Evolutionary conservation across 2,329 filamentous ascomycete species (phyloP), one percentile per base, ranked within the genome.

Genomic region (Phaeophleospora eucalypticola): DNA sequence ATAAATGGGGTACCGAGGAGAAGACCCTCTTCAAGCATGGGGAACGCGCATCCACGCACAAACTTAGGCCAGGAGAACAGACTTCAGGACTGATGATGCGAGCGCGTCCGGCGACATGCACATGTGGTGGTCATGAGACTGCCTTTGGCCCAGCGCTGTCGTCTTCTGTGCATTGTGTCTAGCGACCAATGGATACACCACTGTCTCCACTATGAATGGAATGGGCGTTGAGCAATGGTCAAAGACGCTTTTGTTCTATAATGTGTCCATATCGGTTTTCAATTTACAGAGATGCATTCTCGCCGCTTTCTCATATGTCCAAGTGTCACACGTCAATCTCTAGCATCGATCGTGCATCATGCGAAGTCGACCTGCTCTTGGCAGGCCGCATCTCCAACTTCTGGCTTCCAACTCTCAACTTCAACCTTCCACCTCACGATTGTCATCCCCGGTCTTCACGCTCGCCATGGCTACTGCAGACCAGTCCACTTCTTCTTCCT

Each of bases 401-500:
- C 34, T 6, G 6, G 15, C 34, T 15, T 15, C 34, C 7, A 36
- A 7, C 34, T 36, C 34, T 36, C 15, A 16, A 6, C 34, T 36
- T 17, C 34, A 36, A 15, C 15, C 12, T 17, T 36, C 34, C 7
- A 36, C 8, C 34, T 36, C 6, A 16, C 7, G n/a, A 8, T 15
- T 8, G 7, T 8, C 34, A 8, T 36, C n/a, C 7, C 24, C 6
- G 12, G 7, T 7, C 24, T 29, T 29, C 24, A 29, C 24, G 6
- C 24, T 12, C 24, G 12, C 6, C 24, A 29, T n/a, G n/a, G 27
- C 16, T 17, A 47, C 43, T 38, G 45, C 45, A 15, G 45, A 47
- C 20, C 15, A 24, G 4, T 38, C 39, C 12, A n/a, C n/a, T n/a
- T 45, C 43, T 4, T 45, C 53, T 14, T 46, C 53, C 34, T 98